Evolutionary conservation across 1,284 basidiomycete species (phyloP), one percentile per base, ranked within the genome.

Genomic region (Serendipita sp.): DNA sequence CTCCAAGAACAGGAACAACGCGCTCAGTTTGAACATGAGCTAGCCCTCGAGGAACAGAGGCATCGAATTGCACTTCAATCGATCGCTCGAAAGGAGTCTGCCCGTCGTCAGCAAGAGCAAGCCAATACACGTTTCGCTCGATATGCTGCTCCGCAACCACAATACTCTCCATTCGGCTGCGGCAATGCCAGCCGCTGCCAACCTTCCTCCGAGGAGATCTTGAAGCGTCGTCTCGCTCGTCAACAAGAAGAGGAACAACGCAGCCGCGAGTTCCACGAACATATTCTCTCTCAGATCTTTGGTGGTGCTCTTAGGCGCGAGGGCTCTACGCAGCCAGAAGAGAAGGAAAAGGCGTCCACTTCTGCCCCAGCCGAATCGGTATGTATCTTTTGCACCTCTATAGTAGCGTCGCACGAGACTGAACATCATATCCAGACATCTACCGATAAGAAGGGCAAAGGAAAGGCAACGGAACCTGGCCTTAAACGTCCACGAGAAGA

Each of bases 1-100:
- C 53, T 58, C 26, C 15, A 58, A 58, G 53, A 58, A 58, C 53
- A 58, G 26, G 22, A 58, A n/a, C 53, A 34, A n/a, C 53, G 53
- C 32, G n/a, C 53, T n/a, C 53, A 30, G 10, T 58, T 58, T 32
- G 22, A 58, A n/a, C 53, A 34, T 29, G 53, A 58, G 53, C 53
- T 58, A 17, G 53, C n/a, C 8, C 53, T 58, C 30, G 53, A 58
- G 32, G 53, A 58, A 26, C 53, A 58, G 53, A 1, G 53, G 3
- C 53, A 58, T n/a, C n/a, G 53, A 4, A 17, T 30, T 8, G 53
- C 53, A n/a, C 53, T 58, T 2, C 22, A 17, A 8, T 29, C 53
- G 2, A 58, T 58, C 30, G 22, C 53, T 35, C 53, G 32, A 34
- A 17, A 58, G 32, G 53, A 58, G 32, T 12, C 53, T 30, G 53